Base-by-base conservation (phyloP, 1,284 basidiomycete species). In the Rhodofomes roseus region DNA sequence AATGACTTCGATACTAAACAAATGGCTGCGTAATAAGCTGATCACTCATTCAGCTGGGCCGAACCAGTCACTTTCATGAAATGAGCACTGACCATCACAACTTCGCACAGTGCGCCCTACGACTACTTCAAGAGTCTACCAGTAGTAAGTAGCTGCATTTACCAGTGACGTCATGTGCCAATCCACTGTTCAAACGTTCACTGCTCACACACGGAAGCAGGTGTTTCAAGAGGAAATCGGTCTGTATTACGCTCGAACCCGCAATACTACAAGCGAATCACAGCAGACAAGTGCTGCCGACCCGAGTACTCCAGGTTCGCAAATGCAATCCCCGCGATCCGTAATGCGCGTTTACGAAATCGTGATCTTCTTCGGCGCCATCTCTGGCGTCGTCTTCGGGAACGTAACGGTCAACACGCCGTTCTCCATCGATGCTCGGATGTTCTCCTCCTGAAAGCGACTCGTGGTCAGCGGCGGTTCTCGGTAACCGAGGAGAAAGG, bases 391-490 rank as follows among this genome's bases (percentile, higher is more conserved):
- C 25, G 63, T 66, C 68, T 74, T 79, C 1, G 79, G 79, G 71
- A 78, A 80, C 0, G 71, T 74, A 50, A 81, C 66, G 3, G 68
- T 75, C 60, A 81, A 57, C 16, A 80, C 44, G 8, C 77, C 79
- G 40, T 77, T 61, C 18, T 76, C 74, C 75, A 81, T 73, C 41
- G 71, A 69, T 0, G 78, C 80, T 37, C 74, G 74, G 62, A 79
- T 72, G 6, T 77, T 70, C 2, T 75, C 70, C 50, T 52, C 50
- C 50, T 52, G 20, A 4, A 52, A 4, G 20, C 31, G 5, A 14
- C 3, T n/a, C 6, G 9, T 36, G 12, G 31, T 52, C 50, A 52
- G 31, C n/a, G 36, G 41, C 46, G 37, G 16, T 29, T 20, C 6
- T 12, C 16, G 23, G 1, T 12, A 34, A 22, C 5, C 16, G 29